These are phyloP conservation scores for Podospora anserina DNA, from an alignment of 495 filamentous ascomycete species.

Conservation along the genomic window DNA sequence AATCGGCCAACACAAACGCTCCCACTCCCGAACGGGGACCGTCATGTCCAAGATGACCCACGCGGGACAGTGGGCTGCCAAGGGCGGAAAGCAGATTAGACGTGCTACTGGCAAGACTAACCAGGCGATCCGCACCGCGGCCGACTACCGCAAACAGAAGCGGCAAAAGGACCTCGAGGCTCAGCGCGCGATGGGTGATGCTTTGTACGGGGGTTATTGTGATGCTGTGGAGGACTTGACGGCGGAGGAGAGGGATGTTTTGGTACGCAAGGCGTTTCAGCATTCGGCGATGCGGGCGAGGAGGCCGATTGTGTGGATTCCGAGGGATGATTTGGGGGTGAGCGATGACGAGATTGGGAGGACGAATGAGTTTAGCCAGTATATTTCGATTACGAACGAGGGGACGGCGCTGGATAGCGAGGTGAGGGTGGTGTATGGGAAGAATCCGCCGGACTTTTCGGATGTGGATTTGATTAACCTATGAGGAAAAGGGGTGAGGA, in stretches of 20 bases:
- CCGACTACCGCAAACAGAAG: slow-evolving; percentile 40
- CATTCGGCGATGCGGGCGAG: slow-evolving; percentile 84
- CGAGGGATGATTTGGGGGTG: slow-evolving; percentile 84
- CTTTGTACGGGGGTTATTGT: slow-evolving; percentile 79
- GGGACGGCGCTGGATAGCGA: slow-evolving; percentile 82
- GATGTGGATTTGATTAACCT: slow-evolving; percentile 86
- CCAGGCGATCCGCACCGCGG: slow-evolving; percentile 35
- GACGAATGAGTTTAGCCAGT: slow-evolving; percentile 70
- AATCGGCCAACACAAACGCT: slow-evolving; percentile 20
- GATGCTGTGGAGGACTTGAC: slow-evolving; percentile 94
- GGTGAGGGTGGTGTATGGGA: slow-evolving; percentile 78
- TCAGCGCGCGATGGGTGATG: slow-evolving; percentile 67
- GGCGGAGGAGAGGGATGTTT: slow-evolving; percentile 80
- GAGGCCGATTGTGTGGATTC: slow-evolving; percentile 90
- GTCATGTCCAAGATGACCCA: slow-evolving; percentile 40
- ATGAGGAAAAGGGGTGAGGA: slow-evolving; percentile 34
- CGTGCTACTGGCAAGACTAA: slow-evolving; percentile 43
- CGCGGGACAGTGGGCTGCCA: slow-evolving; percentile 49
- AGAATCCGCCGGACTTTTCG: slow-evolving; percentile 88
- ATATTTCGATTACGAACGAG: slow-evolving; percentile 94
- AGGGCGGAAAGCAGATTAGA: slow-evolving; percentile 40
- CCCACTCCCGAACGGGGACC: slow-evolving; percentile 22
- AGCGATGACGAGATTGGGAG: slow-evolving; percentile 85
- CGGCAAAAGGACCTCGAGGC: slow-evolving; percentile 58
- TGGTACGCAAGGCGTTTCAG: slow-evolving; percentile 86